Conservation (phyloP, 192 early-diverging fungal genomes). For the Chytriomyces sp. region DNA sequence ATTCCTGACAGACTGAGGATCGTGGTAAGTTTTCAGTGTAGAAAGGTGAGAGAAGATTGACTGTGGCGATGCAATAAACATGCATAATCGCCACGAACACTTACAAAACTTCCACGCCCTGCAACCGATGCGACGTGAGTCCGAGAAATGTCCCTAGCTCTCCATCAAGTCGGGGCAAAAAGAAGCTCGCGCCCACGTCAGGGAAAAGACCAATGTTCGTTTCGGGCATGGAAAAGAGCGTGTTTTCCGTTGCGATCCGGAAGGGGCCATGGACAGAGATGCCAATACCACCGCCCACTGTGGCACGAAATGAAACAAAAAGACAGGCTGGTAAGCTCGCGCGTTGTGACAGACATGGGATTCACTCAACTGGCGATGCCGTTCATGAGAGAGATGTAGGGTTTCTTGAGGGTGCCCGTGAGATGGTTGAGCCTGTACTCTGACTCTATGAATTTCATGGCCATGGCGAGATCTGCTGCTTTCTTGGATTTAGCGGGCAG, state of each 20-base stretch:
- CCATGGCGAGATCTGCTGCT: conserved; percentile 44
- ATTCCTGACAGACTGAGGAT: conserved; percentile 76
- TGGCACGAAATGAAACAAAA: conserved; percentile 10
- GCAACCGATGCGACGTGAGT: conserved; percentile 78
- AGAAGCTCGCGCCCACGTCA: conserved; percentile 95
- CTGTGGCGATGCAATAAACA: neutral
- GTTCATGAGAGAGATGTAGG: conserved; percentile 84
- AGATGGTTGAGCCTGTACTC: conserved; percentile 94
- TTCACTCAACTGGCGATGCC: conserved; percentile 54
- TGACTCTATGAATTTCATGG: conserved; percentile 82
- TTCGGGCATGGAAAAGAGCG: conserved; percentile 97
- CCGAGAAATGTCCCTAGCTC: conserved; percentile 90
- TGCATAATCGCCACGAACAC: neutral
- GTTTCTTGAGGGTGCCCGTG: conserved; percentile 85
- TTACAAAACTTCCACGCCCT: conserved; percentile 65
- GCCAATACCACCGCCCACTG: conserved; percentile 98
- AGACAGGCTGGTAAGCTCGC: neutral
- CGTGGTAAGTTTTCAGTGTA: neutral
- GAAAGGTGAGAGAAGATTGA: neutral
- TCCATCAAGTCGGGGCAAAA: conserved; percentile 93
- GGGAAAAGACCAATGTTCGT: conserved; percentile 96
- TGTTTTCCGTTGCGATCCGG: conserved; percentile 93
- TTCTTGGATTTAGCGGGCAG: conserved; percentile 23
- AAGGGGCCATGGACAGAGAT: conserved; percentile 94
- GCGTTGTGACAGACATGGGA: neutral